Base-by-base conservation (phyloP, 1,139 yeast genomes). In the Citeromyces hawaiiensis region DNA sequence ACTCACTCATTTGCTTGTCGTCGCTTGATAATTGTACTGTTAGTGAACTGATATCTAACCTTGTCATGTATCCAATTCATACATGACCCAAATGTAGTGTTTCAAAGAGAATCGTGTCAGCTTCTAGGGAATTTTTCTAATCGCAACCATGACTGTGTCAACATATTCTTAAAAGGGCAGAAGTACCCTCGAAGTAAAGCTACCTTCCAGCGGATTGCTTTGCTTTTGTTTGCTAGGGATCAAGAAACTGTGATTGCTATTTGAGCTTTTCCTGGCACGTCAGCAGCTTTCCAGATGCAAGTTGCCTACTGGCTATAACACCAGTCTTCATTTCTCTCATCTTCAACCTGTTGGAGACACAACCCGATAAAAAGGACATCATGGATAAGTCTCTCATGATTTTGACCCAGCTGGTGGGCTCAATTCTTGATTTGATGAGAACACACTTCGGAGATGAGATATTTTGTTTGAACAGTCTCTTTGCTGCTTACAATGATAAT, bases 1-100 rank as follows among this genome's bases (percentile, higher is more conserved):
- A 70, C 35, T 72, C 79, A 0, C 54, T 73, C 35, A 69, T 76
- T 3, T 72, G 73, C 47, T 43, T 73, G 2, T 56, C 76, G 36
- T 59, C 69, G 0, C 42, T 56, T 4, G 55, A 58, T 1, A 55
- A 59, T 16, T 42, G 40, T 37, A 43, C 45, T 2, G 37, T 52
- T n/a, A 56, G 62, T 38, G 54, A 58, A n/a, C 37, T 60, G 38
- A 45, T 71, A 16, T 14, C 34, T 3, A 30, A 30, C 7, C 16
- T 30, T 16, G 4, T 30, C 10, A 30, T 9, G 11, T 6, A 7
- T 14, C 16, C 15, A 30, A 7, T 4, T 30, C 34, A 30, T 16
- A n/a, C 34, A 14, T 7, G 15, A 13, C 15, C 17, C 7, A 4
- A 9, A 13, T 16, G 17, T 4, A 30, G 7, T 7, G 34, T 10